Conservation (phyloP, 306 rosid species). For the Rubus parviflorus region DNA sequence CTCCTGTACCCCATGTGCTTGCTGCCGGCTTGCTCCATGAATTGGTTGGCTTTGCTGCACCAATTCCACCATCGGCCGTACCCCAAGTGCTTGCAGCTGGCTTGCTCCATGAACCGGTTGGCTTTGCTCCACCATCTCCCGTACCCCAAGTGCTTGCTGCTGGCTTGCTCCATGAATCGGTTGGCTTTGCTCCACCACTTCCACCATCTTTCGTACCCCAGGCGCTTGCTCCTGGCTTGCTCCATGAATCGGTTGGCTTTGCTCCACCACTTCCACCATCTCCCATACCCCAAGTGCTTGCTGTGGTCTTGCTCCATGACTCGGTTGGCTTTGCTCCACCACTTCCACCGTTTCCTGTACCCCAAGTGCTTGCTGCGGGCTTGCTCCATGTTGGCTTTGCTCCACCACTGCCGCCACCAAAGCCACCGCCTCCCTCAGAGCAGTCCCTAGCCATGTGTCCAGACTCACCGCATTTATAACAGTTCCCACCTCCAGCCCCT, state of each 20-base stretch:
- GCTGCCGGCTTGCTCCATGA: conserved; percentile 13
- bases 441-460: conserved; percentile 17
- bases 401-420: neutral
- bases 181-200: conserved; percentile 4
- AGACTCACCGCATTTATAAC: conserved; percentile 2
- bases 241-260: neutral
- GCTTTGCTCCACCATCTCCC: conserved; percentile 1
- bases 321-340: conserved; percentile 7
- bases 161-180: conserved; percentile 26
- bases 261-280: conserved; percentile 8
- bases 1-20: neutral
- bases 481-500: conserved; percentile 5
- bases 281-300: conserved; percentile 48
- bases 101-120: neutral
- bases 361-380: conserved; percentile 48
- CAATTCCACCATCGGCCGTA: neutral
- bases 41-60: neutral
- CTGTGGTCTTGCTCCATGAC: conserved; percentile 31
- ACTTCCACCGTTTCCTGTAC: conserved; percentile 14
- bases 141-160: conserved; percentile 51
- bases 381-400: conserved; percentile 28
- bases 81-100: neutral
- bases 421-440: conserved; percentile 3
- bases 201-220: neutral
- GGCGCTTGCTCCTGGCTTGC: neutral